A percentile compares a stretch with the other conserved stretches of the same genome.
Evolutionary conservation across 306 rosid genomes (phyloP).

Genomic region (Coriaria nepalensis): DNA sequence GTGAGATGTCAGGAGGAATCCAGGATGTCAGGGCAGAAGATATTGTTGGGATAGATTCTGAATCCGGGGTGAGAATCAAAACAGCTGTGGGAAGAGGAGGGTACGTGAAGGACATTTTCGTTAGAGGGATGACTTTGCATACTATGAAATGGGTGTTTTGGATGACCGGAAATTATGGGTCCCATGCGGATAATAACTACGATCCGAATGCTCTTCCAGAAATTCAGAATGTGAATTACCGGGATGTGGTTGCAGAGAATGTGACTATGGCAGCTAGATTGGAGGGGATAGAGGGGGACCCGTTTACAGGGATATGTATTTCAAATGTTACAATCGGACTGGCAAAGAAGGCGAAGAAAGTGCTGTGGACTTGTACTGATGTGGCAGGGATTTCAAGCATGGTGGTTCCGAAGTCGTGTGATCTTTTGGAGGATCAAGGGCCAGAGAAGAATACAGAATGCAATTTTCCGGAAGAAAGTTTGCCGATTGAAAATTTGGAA

Average conservation of each 20-base stretch:
- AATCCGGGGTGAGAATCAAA: conserved; percentile 66
- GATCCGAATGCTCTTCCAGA: conserved; percentile 56
- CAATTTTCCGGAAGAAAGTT: conserved; percentile 38
- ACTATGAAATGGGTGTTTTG: conserved; percentile 80
- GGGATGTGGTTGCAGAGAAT: conserved; percentile 49
- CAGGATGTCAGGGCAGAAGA: conserved; percentile 68
- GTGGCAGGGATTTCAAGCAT: conserved; percentile 49
- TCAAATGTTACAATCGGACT: conserved; percentile 55
- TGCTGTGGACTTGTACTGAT: conserved; percentile 56
- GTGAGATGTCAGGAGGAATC: conserved; percentile 81
- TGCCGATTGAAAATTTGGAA: conserved; percentile 34
- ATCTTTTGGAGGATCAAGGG: conserved; percentile 39
- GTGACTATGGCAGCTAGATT: conserved; percentile 57
- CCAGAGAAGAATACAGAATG: conserved; percentile 20
- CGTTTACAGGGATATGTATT: conserved; percentile 56
- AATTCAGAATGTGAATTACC: conserved; percentile 40
- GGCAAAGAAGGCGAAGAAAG: conserved; percentile 40
- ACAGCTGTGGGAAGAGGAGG: conserved; percentile 76
- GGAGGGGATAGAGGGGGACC: conserved; percentile 49
- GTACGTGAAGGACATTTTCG: conserved; percentile 60
- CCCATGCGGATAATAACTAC: conserved; percentile 49
- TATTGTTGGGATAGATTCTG: conserved; percentile 40
- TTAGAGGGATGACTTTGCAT: conserved; percentile 37
- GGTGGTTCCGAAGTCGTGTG: conserved; percentile 49
- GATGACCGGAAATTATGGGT: conserved; percentile 71